Evolutionary conservation across 306 rosid genomes (phyloP).

Genomic region (Hippophae rhamnoides): DNA sequence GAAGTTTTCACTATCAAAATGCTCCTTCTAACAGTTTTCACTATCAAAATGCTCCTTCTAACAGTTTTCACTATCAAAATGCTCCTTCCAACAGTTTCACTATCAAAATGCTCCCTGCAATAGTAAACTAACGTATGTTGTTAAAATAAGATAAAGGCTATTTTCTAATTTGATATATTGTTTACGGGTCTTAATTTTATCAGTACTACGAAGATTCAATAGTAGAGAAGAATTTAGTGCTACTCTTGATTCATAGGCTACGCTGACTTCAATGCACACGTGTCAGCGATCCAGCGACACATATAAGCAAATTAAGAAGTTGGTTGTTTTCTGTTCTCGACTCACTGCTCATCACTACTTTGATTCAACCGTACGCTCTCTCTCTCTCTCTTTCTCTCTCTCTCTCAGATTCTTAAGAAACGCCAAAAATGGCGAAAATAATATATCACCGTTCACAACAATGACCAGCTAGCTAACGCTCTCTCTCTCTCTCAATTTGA

Average conservation of each 20-base stretch:
- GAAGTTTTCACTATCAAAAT: too few relatives aligned
- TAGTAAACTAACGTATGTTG: too few relatives aligned
- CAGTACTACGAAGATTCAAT: too few relatives aligned
- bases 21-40: too few relatives aligned
- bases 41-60: too few relatives aligned
- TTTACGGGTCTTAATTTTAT: too few relatives aligned
- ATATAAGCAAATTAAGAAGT: background rate
- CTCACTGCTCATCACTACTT: background rate
- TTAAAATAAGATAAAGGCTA: too few relatives aligned
- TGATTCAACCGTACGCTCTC: background rate
- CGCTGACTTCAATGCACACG: background rate
- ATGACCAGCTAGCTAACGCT: conserved; percentile 69
- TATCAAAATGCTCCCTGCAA: too few relatives aligned
- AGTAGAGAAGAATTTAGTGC: too few relatives aligned
- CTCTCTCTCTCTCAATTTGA: background rate
- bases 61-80: too few relatives aligned
- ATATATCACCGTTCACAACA: conserved; percentile 49
- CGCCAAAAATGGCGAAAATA: conserved; percentile 37
- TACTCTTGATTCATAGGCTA: background rate
- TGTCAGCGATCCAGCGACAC: background rate
- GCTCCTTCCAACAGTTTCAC: too few relatives aligned
- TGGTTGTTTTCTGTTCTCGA: conserved; percentile 1
- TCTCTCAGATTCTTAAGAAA: conserved; percentile 22
- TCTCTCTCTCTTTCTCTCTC: background rate
- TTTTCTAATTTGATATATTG: too few relatives aligned